Conservation (phyloP, 257 asterid genomes). For the Forsythia viridissima region DNA sequence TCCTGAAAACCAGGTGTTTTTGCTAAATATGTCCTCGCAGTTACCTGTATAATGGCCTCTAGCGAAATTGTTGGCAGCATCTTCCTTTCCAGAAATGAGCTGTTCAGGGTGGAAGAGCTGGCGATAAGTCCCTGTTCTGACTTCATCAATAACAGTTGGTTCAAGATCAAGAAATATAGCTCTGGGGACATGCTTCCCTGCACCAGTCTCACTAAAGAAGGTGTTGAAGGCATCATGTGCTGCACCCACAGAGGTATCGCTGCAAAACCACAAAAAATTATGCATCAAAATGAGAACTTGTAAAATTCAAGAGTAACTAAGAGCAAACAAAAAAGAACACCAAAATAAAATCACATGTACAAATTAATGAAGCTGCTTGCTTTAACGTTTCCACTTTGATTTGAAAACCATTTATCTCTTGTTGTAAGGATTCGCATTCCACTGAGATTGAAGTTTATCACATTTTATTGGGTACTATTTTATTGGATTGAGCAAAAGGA, state of each 20-base stretch:
- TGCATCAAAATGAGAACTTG: constrained; percentile 14
- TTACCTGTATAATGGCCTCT: constrained; percentile 90
- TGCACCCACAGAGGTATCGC: constrained; percentile 66
- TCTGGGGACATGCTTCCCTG: constrained; percentile 90
- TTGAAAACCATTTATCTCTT: background rate
- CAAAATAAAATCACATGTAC: background rate
- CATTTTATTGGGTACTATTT: background rate
- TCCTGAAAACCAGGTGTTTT: background rate
- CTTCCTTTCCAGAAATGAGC: constrained; percentile 94
- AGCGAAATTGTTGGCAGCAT: constrained; percentile 91
- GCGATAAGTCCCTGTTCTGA: constrained; percentile 75
- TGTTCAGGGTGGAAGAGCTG: constrained; percentile 97
- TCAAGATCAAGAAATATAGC: constrained; percentile 92
- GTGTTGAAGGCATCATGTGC: constrained; percentile 91
- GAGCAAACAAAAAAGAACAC: background rate
- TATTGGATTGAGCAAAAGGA: background rate
- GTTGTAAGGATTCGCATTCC: background rate
- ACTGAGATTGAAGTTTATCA: constrained; percentile 8
- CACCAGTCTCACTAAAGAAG: constrained; percentile 89
- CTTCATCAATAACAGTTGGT: constrained; percentile 91
- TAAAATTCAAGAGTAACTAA: background rate
- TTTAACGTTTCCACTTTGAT: background rate
- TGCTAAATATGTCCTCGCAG: background rate
- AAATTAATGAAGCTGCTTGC: background rate
- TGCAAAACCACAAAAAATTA: constrained; percentile 39